Evolutionary conservation across 495 filamentous ascomycete species (phyloP).

Genomic region (Clavariopsis aquatica): DNA sequence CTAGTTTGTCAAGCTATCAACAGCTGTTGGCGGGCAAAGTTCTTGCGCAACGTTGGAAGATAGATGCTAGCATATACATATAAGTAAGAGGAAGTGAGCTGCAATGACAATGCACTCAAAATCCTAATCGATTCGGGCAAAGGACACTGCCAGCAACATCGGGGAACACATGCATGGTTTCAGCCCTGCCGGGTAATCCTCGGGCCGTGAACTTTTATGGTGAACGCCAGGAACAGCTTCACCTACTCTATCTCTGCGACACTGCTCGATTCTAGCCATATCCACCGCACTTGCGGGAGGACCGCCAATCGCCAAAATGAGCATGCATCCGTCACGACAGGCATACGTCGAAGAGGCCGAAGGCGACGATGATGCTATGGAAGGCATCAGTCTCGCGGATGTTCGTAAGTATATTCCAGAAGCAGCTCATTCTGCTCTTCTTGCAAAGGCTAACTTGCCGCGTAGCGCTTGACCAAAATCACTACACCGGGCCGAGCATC

Average conservation of each 20-base stretch:
- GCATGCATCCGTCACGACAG: constrained; percentile 85
- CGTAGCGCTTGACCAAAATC: constrained; percentile 79
- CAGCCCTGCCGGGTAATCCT: constrained; percentile 5
- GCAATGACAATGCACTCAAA: too few relatives aligned
- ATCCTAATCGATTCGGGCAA: too few relatives aligned
- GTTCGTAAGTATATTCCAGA: constrained; percentile 62
- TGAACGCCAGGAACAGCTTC: neutral
- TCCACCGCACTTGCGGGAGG: neutral
- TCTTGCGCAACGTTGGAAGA: too few relatives aligned
- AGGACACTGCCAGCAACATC: neutral
- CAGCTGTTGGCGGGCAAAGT: too few relatives aligned
- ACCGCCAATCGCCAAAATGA: constrained; percentile 48
- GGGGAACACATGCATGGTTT: neutral
- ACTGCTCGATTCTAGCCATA: neutral
- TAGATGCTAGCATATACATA: too few relatives aligned
- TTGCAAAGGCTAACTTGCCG: neutral
- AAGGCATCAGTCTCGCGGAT: constrained; percentile 72
- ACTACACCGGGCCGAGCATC: constrained; percentile 70
- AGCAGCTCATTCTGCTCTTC: neutral
- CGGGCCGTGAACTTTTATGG: neutral
- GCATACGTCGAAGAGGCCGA: constrained; percentile 89
- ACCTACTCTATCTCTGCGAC: neutral
- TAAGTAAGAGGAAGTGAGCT: too few relatives aligned
- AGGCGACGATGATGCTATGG: constrained; percentile 57
- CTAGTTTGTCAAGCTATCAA: constrained; percentile 1